These are phyloP conservation scores for Stemphylium lycopersici DNA, from an alignment of 2,329 filamentous ascomycete genomes.

Conservation along the genomic window DNA sequence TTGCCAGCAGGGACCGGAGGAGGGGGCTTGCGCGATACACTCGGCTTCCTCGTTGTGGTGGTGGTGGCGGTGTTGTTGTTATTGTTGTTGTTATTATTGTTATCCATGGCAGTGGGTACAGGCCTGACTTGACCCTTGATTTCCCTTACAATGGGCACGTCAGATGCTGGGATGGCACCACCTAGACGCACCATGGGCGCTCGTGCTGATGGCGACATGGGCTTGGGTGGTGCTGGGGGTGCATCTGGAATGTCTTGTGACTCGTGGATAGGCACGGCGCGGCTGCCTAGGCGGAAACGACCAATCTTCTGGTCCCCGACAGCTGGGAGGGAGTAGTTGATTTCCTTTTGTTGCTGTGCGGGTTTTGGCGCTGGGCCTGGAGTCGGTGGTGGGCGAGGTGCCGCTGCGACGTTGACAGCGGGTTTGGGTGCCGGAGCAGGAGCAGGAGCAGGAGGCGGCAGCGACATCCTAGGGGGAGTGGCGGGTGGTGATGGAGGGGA, in stretches of 20 bases:
- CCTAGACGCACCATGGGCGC: conserved; percentile 26
- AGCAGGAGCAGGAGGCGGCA: conserved; percentile 3
- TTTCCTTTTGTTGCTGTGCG: conserved; percentile 1
- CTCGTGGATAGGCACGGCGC: conserved; percentile 28
- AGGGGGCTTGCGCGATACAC: neutral
- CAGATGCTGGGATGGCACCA: conserved; percentile 10
- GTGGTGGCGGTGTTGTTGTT: neutral
- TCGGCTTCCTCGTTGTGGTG: conserved; percentile 1
- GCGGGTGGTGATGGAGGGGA: conserved; percentile 10
- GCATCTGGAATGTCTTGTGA: conserved; percentile 26
- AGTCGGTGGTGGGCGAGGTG: conserved; percentile 11
- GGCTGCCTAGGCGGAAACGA: conserved; percentile 28
- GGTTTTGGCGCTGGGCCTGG: neutral
- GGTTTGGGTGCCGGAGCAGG: conserved; percentile 5
- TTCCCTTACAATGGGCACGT: conserved; percentile 15
- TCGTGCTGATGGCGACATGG: conserved; percentile 12
- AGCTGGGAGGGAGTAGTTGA: conserved; percentile 25
- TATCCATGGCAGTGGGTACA: conserved; percentile 3
- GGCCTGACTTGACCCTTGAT: conserved; percentile 9
- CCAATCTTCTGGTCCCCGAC: conserved; percentile 27
- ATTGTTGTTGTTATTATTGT: neutral
- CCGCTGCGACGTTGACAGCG: neutral
- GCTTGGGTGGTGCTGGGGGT: conserved; percentile 8
- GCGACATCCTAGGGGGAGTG: conserved; percentile 1
- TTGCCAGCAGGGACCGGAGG: conserved; percentile 7